Base-by-base conservation (phyloP, 805 yeast species). In the Saturnispora mendoncae region DNA sequence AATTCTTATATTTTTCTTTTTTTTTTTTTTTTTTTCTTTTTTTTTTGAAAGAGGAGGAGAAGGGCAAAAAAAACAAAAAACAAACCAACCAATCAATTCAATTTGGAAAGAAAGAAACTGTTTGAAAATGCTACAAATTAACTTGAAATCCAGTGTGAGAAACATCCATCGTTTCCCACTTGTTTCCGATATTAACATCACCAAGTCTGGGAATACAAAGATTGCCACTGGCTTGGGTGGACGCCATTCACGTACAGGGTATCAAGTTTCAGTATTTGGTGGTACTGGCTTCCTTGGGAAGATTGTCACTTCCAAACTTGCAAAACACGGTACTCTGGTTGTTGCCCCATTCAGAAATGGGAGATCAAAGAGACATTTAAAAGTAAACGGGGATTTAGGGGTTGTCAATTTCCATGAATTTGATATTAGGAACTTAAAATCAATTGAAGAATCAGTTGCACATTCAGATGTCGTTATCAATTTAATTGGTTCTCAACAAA, bases 261-360 rank as follows among this genome's bases (percentile, higher is more conserved):
- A 78, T 63, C 83, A 88, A 3, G 94, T 88, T 18, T 83, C 95
- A 1, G 92, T 85, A 2, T 85, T 85, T 56, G 95, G 95, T 8
- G 84, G 80, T 28, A 66, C 79, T 36, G 94, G 94, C 2, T 78
- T 80, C 59, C 64, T 85, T 45, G 95, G 95, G 36, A 74, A 85
- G 37, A 73, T 80, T 50, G 61, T 85, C 46, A 72, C 76, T 15
- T 66, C 88, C 27, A 80, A 79, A 55, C 67, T 85, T 51, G 94
- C 90, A 47, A 71, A 80, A 55, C 86, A 84, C 57, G 95, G 95
- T 48, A 85, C 94, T 23, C 62, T 71, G 41, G 76, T 81, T 7
- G 75, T 83, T 38, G 79, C 76, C 18, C 94, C 95, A n/a, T 84
- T 57, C 67, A 72, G 95, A 56, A 88, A 85, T 57, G 88, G 80